Evolutionary conservation across 805 yeast species (phyloP), one percentile per base, ranked within the genome.

Genomic region (Ogataea nitratoaversa): DNA sequence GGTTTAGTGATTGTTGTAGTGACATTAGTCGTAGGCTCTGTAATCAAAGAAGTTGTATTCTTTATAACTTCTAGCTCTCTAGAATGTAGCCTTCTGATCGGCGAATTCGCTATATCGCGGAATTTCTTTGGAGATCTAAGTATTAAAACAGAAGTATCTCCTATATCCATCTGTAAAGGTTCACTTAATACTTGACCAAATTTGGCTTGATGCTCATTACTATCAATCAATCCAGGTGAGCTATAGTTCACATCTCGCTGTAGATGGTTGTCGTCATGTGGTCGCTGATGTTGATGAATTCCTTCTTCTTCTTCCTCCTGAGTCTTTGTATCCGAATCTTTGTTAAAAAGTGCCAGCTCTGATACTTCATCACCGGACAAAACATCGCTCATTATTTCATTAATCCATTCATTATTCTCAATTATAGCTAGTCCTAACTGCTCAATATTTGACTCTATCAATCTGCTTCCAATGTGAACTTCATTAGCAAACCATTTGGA

Each of bases 401-500:
- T 56, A 13, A 60, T 44, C 63, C 62, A 59, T 28, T 57, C 58
- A n/a, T 47, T 49, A 32, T 56, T 52, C 13, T 49, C 53, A 34
- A 40, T 43, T 56, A 56, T 47, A 9, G 47, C 46, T 34, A 53
- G 27, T 6, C 59, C 49, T 11, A 59, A 36, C 25, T 47, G 51
- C 23, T 57, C 57, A 16, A 57, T 35, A 14, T 55, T 40, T 3
- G 51, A 41, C 24, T 53, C 55, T 13, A 58, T 47, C 30, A 58
- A 20, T 32, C 52, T 52, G 20, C 50, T 55, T 24, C 56, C 58
- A 14, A 52, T 43, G 23, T 48, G 45, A 8, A 56, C 53, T 40
- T 60, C 65, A 25, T 54, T 52, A 8, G 60, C 60, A 34, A 60
- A 50, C 65, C 65, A 60, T 41, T 59, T 59, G 5, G 64, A 51